phyloP scores from a whole-genome alignment of 192 early-diverging fungal species.

The Umbelopsis sp. region DNA sequence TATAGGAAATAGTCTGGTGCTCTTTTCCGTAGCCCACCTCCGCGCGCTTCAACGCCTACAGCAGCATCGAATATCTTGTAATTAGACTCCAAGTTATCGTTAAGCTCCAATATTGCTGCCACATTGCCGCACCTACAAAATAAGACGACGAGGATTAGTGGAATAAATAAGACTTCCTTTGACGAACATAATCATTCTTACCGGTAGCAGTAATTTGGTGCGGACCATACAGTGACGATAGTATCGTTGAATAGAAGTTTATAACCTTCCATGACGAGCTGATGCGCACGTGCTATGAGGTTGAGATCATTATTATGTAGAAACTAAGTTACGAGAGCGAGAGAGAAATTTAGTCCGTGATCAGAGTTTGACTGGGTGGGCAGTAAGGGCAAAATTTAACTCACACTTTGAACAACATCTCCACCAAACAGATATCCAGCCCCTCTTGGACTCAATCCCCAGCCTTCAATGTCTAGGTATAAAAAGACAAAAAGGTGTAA shows the following conservation, averaged over 20 bases:
- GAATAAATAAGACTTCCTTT: not conserved
- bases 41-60: constrained; percentile 84
- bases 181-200: constrained; percentile 16
- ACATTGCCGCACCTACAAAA: constrained; percentile 88
- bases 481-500: not conserved
- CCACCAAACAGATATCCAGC: constrained; percentile 99
- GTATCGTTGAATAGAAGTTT: constrained; percentile 96
- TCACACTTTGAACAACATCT: constrained; percentile 78
- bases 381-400: not conserved
- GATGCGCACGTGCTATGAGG: constrained; percentile 94
- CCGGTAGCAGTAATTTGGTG: constrained; percentile 99
- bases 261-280: constrained; percentile 97
- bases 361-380: not conserved
- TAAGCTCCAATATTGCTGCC: constrained; percentile 93
- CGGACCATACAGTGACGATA: constrained; percentile 98
- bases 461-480: constrained; percentile 69
- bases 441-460: constrained; percentile 95
- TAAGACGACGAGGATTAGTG: not conserved
- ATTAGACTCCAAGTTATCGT: constrained; percentile 83
- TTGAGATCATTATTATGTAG: constrained; percentile 83
- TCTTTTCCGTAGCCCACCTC: constrained; percentile 80
- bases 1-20: constrained; percentile 95
- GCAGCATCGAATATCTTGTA: constrained; percentile 96
- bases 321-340: constrained; percentile 46
- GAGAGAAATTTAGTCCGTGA: not conserved